Percentiles rank a stretch among this genome's conserved stretches.
These are phyloP conservation scores for Pseudonitzschia multiseries DNA, from an alignment of 108 stramenopile species.

Conservation along the genomic window DNA sequence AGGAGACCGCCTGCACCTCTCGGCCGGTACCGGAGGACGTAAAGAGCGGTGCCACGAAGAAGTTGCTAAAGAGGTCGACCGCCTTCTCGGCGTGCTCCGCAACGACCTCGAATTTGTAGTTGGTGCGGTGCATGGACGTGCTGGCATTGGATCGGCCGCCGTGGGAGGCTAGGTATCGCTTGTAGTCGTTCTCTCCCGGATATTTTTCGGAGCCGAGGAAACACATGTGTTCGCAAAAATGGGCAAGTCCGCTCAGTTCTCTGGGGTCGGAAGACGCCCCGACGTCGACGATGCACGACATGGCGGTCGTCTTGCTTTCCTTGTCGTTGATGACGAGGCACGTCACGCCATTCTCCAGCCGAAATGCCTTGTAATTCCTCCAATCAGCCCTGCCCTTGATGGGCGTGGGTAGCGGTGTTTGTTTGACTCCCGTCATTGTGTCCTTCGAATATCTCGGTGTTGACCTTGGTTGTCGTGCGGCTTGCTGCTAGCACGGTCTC, in stretches of 20 bases:
- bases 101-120: slow-evolving; percentile 84
- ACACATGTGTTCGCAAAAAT: slow-evolving; percentile 91
- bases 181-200: slow-evolving; percentile 84
- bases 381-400: slow-evolving; percentile 75
- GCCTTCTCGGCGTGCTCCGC: slow-evolving; percentile 73
- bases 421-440: background rate
- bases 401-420: slow-evolving; percentile 21
- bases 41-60: slow-evolving; percentile 81
- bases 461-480: background rate
- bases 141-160: slow-evolving; percentile 87
- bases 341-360: slow-evolving; percentile 52
- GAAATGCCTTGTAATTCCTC: slow-evolving; percentile 64
- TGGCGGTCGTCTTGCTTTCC: slow-evolving; percentile 77
- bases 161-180: slow-evolving; percentile 60
- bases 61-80: slow-evolving; percentile 79
- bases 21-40: slow-evolving; percentile 66
- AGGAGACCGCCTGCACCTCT: slow-evolving; percentile 87
- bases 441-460: background rate
- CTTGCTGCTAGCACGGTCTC: background rate
- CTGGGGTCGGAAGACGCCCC: slow-evolving; percentile 82
- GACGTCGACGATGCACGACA: slow-evolving; percentile 58
- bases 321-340: slow-evolving; percentile 66
- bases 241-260: slow-evolving; percentile 77
- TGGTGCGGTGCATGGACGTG: slow-evolving; percentile 76
- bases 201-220: slow-evolving; percentile 83